A percentile compares a stretch with the other conserved stretches of the same genome.
Evolutionary conservation across 202 grass and related monocot species (phyloP).

Genomic region (Bolboschoenoplectus hybrid): DNA sequence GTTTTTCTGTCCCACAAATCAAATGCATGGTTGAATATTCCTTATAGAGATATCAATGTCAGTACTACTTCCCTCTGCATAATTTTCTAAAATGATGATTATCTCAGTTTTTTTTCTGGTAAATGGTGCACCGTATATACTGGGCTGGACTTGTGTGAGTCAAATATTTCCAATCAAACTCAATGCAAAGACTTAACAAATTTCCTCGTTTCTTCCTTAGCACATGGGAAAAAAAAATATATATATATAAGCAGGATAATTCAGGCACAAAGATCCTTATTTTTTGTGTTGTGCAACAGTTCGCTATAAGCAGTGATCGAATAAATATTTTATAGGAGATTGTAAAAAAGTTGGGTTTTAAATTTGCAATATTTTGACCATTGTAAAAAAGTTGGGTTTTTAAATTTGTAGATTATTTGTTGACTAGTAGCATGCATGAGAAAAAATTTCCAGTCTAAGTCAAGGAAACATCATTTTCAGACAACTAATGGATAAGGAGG

Average conservation of each 20-base stretch:
- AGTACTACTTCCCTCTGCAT: no score
- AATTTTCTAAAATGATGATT: no score
- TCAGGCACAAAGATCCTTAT: background rate
- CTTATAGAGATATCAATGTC: no score
- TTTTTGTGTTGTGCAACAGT: background rate
- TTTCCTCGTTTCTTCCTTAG: background rate
- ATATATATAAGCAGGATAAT: background rate
- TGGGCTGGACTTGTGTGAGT: background rate
- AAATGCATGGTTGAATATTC: no score
- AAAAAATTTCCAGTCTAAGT: background rate
- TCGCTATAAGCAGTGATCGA: no score
- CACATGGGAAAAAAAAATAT: background rate
- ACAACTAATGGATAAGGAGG: background rate
- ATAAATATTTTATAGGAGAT: no score
- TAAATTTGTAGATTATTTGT: background rate
- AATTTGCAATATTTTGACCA: background rate
- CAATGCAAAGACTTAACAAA: background rate
- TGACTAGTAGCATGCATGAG: background rate
- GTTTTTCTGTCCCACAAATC: no score
- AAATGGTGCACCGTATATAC: no score
- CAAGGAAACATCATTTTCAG: constrained; percentile 6
- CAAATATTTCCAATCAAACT: background rate
- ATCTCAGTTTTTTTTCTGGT: no score
- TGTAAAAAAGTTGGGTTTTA: no score
- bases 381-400: background rate